Evolutionary conservation across 345 rosid species (phyloP).

Genomic region (Citrus trifoliata): DNA sequence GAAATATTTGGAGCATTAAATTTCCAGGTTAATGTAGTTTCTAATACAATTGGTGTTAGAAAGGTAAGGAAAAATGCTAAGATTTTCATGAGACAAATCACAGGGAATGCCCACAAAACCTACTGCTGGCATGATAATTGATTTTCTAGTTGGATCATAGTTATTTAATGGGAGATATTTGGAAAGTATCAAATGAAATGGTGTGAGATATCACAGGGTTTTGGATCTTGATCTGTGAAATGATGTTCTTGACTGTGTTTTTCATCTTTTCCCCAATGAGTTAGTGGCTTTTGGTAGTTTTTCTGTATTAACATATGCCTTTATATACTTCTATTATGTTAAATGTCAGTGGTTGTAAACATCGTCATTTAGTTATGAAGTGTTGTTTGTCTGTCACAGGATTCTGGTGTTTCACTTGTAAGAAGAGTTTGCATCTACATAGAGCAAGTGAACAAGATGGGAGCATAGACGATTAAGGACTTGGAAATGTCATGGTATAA

Average conservation of each 20-base stretch:
- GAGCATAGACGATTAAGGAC: background rate
- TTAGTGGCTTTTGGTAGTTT: background rate
- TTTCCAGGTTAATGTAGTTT: background rate
- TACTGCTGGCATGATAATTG: background rate
- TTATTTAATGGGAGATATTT: background rate
- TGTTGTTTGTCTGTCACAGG: background rate
- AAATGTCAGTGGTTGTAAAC: background rate
- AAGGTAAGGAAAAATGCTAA: background rate
- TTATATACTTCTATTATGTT: background rate
- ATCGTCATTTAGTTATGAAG: background rate
- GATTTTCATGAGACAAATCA: background rate
- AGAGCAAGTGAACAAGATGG: background rate
- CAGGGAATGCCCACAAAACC: background rate
- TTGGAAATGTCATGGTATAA: background rate
- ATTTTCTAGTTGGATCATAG: background rate
- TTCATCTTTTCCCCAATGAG: background rate
- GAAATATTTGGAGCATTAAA: background rate
- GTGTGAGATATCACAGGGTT: background rate
- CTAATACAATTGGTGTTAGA: background rate
- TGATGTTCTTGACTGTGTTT: background rate
- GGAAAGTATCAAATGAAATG: background rate
- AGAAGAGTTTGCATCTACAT: background rate
- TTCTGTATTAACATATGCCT: background rate
- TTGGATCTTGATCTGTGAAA: background rate
- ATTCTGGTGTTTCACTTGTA: background rate